Evolutionary conservation across 2,329 filamentous ascomycete species (phyloP).

Genomic region (Botryotinia narcissicola): DNA sequence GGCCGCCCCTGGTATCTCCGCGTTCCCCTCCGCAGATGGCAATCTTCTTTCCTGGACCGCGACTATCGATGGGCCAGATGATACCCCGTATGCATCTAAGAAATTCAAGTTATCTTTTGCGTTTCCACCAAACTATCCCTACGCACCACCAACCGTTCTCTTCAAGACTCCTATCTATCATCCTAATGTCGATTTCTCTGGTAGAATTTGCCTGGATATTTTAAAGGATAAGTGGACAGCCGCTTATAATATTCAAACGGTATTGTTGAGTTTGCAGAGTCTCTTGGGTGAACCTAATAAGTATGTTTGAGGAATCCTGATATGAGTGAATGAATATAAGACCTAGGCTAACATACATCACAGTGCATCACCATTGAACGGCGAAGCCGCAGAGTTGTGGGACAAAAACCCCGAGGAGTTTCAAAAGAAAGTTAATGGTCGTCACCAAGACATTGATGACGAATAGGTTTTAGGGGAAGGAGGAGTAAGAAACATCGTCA

Average conservation of each 20-base stretch:
- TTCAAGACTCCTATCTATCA: conserved; percentile 99
- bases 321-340: neutral
- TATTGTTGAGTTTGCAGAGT: conserved; percentile 90
- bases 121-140: conserved; percentile 92
- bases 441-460: conserved; percentile 64
- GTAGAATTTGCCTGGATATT: conserved; percentile 95
- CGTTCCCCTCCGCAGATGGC: conserved; percentile 86
- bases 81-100: conserved; percentile 85
- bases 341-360: conserved; percentile 26
- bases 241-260: conserved; percentile 93
- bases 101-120: conserved; percentile 89
- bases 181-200: conserved; percentile 96
- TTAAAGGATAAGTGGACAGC: conserved; percentile 99
- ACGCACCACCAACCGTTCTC: conserved; percentile 82
- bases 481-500: conserved; percentile 9
- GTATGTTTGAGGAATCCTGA: conserved; percentile 52
- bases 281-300: conserved; percentile 97
- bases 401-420: conserved; percentile 84
- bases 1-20: conserved; percentile 87
- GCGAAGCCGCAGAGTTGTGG: conserved; percentile 94
- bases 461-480: conserved; percentile 41
- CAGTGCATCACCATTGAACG: conserved; percentile 91
- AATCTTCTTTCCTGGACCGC: conserved; percentile 92
- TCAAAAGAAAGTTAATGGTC: conserved; percentile 68
- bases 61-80: conserved; percentile 86